Base-by-base conservation (phyloP, 768 basidiomycete species). In the Flagelloscypha sp. region DNA sequence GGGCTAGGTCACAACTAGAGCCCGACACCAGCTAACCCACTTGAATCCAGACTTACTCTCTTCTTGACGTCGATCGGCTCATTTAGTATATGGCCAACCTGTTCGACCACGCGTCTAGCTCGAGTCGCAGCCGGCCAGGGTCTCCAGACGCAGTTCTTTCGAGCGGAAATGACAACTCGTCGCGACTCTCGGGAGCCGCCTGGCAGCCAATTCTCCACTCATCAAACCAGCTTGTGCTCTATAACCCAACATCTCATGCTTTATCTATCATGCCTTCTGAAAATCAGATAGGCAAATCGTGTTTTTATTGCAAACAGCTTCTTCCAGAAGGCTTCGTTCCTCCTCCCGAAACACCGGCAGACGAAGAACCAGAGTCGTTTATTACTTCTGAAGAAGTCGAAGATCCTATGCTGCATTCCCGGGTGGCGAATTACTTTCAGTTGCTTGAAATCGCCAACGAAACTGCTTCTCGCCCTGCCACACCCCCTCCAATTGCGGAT, bases 221-320 rank as follows among this genome's bases (percentile, higher is more conserved):
- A 12, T 79, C 83, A 1, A 84, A 86, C 55, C 85, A 89, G 48
- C 79, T 90, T 23, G 88, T 92, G 11, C 68, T 90, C 6, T 92
- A 89, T 61, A 86, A 92, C 51, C 79, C 88, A 0, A 79, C 72
- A 2, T 87, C 82, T 1, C 87, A 90, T 50, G 86, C 87, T 2
- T 62, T 92, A 15, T 72, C 86, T 12, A 80, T 87, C 39, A 65
- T 64, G 28, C 58, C 59, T 21, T 50, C 62, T 24, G n/a, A n/a
- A n/a, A n/a, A n/a, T n/a, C n/a, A n/a, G n/a, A n/a, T n/a, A n/a
- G n/a, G n/a, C n/a, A n/a, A n/a, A n/a, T 36, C 63, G 20, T 90
- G 87, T 57, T 86, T 86, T 4, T 84, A 82, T 45, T 89, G 87
- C 54, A 75, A 82, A 37, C 76, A 74, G 37, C 53, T 66, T 0